phyloP scores from a whole-genome alignment of 306 rosid genomes.

The Acacia melanoxylon region DNA sequence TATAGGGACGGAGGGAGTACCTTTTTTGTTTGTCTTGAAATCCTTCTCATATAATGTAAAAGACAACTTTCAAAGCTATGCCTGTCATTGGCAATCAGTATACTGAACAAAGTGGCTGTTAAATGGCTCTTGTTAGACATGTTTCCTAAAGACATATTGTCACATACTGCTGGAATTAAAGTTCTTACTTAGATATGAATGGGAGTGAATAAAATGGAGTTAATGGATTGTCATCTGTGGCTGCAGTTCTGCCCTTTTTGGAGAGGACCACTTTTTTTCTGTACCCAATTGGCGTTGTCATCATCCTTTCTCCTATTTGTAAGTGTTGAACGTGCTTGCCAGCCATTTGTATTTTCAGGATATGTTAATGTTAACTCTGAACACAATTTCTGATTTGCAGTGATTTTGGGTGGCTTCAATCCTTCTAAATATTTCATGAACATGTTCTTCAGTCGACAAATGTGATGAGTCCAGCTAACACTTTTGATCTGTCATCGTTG shows the following conservation, averaged over 20 bases:
- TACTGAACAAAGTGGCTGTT: slow-evolving; percentile 5
- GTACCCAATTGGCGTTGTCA: slow-evolving; percentile 85
- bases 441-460: slow-evolving; percentile 73
- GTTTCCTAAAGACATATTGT: not conserved
- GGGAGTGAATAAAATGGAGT: slow-evolving; percentile 14
- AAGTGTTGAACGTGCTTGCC: slow-evolving; percentile 49
- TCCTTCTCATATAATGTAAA: slow-evolving; percentile 20
- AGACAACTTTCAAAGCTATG: not conserved
- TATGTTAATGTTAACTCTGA: slow-evolving; percentile 27
- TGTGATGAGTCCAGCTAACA: slow-evolving; percentile 48
- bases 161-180: slow-evolving; percentile 1
- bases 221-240: slow-evolving; percentile 31
- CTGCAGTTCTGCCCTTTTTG: slow-evolving; percentile 92
- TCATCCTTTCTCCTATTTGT: slow-evolving; percentile 95
- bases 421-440: slow-evolving; percentile 97
- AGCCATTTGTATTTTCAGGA: slow-evolving; percentile 24
- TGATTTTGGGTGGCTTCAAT: slow-evolving; percentile 94
- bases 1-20: not conserved
- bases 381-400: slow-evolving; percentile 53
- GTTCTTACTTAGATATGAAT: not conserved
- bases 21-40: slow-evolving; percentile 7
- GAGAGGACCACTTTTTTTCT: slow-evolving; percentile 95
- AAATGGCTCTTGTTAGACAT: slow-evolving; percentile 1
- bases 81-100: slow-evolving; percentile 13
- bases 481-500: slow-evolving; percentile 50